These are phyloP conservation scores for Zygosaccharomyces sapae DNA, from an alignment of 1,139 yeast genomes.

Conservation along the genomic window DNA sequence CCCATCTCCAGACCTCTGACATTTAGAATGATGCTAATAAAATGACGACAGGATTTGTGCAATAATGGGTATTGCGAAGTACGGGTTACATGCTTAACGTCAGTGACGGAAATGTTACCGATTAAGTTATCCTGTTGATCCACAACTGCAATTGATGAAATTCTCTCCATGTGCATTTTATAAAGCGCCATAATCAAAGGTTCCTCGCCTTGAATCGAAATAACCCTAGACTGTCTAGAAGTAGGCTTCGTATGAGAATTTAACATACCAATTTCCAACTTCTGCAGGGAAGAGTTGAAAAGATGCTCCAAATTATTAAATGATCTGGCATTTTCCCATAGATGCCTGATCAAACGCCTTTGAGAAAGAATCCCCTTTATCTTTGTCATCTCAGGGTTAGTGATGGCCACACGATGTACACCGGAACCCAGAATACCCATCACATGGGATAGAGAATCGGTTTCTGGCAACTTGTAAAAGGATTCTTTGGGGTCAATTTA, in stretches of 20 bases:
- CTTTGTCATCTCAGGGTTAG: conserved; percentile 45
- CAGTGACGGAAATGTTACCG: conserved; percentile 92
- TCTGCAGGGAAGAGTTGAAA: conserved; percentile 52
- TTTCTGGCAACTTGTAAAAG: conserved; percentile 71
- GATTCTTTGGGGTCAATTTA: conserved; percentile 76
- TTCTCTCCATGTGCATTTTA: conserved; percentile 78
- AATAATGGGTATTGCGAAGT: conserved; percentile 79
- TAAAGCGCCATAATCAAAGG: conserved; percentile 79
- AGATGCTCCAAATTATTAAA: conserved; percentile 76
- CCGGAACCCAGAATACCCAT: conserved; percentile 87
- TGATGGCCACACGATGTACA: conserved; percentile 86
- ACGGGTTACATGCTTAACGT: conserved; percentile 80
- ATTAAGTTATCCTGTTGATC: conserved; percentile 69
- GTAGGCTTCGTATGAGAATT: conserved; percentile 31
- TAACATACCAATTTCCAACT: conserved; percentile 34
- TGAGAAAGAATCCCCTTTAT: conserved; percentile 83
- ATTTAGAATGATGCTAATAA: conserved; percentile 78
- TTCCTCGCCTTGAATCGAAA: conserved; percentile 81
- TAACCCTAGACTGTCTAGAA: conserved; percentile 44
- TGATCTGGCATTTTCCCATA: conserved; percentile 89
- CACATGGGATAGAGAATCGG: conserved; percentile 64
- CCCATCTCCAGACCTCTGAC: conserved; percentile 80
- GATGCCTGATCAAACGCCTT: conserved; percentile 71
- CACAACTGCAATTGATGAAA: conserved; percentile 90
- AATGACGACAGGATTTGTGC: conserved; percentile 79